Evolutionary conservation across 2,329 filamentous ascomycete genomes (phyloP).

Genomic region (Colletotrichum sp.): DNA sequence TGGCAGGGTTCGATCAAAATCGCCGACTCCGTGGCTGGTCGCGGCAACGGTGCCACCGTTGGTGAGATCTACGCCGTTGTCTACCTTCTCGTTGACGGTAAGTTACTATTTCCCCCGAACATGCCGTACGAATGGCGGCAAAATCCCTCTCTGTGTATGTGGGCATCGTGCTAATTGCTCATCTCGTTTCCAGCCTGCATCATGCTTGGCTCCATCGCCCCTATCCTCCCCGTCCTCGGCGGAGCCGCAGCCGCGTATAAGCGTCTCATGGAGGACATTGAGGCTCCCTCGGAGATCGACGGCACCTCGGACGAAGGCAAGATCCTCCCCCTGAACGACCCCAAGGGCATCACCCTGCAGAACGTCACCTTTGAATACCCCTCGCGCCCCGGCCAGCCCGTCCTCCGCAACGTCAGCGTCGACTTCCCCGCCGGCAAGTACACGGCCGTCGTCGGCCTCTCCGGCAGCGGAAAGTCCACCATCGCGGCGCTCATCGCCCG

Average conservation of each 20-base stretch:
- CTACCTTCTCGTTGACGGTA: conserved; percentile 57
- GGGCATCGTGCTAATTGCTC: conserved; percentile 19
- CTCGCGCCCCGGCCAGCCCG: conserved; percentile 35
- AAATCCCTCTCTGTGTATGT: background rate
- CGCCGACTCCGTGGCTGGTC: conserved; percentile 29
- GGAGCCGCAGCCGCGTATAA: conserved; percentile 58
- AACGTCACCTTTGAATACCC: conserved; percentile 42
- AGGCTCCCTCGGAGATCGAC: conserved; percentile 49
- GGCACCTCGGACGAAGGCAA: conserved; percentile 29
- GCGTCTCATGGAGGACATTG: conserved; percentile 58
- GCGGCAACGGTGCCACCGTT: conserved; percentile 40
- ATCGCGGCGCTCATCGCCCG: conserved; percentile 42
- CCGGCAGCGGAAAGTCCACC: conserved; percentile 55
- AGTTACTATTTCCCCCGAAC: background rate
- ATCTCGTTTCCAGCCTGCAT: conserved; percentile 46
- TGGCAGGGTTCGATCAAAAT: conserved; percentile 63
- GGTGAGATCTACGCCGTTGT: conserved; percentile 61
- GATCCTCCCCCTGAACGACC: conserved; percentile 51
- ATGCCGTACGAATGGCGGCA: background rate
- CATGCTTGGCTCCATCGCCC: conserved; percentile 62
- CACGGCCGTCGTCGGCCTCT: conserved; percentile 56
- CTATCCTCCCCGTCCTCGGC: conserved; percentile 62
- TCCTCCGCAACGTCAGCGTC: conserved; percentile 39
- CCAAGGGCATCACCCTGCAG: conserved; percentile 45
- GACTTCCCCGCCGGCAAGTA: conserved; percentile 39